These are phyloP conservation scores for Tephrocybe sp. DNA, from an alignment of 768 basidiomycete species.

Conservation along the genomic window DNA sequence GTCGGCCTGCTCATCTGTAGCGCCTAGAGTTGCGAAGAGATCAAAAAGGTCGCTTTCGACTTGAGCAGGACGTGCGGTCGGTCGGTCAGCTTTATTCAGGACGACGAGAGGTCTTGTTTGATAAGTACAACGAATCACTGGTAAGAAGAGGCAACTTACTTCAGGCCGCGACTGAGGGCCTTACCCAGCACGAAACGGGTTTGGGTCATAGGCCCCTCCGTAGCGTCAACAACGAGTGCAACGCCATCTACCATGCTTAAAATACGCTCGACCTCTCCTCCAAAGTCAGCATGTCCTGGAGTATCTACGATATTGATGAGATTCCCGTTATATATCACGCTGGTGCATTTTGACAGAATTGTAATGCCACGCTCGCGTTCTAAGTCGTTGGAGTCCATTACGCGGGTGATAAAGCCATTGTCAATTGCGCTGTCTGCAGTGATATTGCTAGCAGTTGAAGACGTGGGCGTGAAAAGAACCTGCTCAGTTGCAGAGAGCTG, in stretches of 20 bases:
- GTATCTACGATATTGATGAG: constrained; percentile 61
- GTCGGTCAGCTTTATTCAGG: constrained; percentile 48
- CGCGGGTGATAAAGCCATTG: constrained; percentile 38
- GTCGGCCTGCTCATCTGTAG: constrained; percentile 48
- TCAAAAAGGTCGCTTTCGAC: constrained; percentile 51
- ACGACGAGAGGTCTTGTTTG: constrained; percentile 42
- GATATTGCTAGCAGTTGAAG: constrained; percentile 23
- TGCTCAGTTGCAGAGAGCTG: constrained; percentile 35
- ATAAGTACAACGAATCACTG: not conserved
- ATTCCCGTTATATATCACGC: constrained; percentile 44
- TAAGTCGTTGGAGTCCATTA: constrained; percentile 53
- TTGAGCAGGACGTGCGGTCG: constrained; percentile 39
- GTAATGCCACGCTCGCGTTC: constrained; percentile 62
- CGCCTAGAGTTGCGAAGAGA: constrained; percentile 48
- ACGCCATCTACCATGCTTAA: constrained; percentile 63
- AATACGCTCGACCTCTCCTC: constrained; percentile 59
- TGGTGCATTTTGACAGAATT: constrained; percentile 58
- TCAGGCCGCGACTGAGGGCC: constrained; percentile 39
- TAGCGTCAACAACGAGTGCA: constrained; percentile 56
- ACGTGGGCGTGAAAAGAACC: constrained; percentile 28
- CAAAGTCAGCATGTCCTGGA: constrained; percentile 62
- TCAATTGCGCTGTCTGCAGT: constrained; percentile 33
- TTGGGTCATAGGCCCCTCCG: constrained; percentile 62
- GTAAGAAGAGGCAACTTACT: constrained; percentile 23
- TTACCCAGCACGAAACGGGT: constrained; percentile 51